Evolutionary conservation across 768 basidiomycete genomes (phyloP).

Genomic region (Mycena indigotica): DNA sequence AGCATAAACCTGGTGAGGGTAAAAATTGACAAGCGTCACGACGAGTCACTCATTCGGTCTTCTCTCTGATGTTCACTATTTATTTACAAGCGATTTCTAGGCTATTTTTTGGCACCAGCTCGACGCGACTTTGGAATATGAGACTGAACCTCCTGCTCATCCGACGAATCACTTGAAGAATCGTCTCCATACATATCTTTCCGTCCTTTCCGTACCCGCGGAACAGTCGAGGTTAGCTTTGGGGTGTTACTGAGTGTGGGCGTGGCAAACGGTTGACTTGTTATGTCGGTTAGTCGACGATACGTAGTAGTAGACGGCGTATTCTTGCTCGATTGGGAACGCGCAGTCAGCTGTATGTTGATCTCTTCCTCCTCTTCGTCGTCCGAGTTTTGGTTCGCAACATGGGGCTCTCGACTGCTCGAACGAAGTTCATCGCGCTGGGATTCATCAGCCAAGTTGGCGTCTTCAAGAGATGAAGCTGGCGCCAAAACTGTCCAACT

Average conservation of each 20-base stretch:
- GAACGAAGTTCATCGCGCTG: constrained; percentile 19
- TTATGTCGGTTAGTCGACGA: constrained; percentile 58
- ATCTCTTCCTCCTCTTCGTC: constrained; percentile 41
- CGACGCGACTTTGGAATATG: constrained; percentile 64
- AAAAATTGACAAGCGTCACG: constrained; percentile 8
- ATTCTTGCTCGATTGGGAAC: neutral
- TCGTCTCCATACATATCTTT: constrained; percentile 44
- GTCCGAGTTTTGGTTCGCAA: constrained; percentile 41
- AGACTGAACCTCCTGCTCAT: constrained; percentile 38
- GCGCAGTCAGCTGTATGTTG: constrained; percentile 23
- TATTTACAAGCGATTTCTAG: neutral
- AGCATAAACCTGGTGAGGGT: constrained; percentile 56
- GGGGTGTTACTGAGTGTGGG: constrained; percentile 27
- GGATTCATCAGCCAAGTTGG: constrained; percentile 1
- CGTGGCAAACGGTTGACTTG: constrained; percentile 40
- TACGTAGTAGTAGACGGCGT: constrained; percentile 31
- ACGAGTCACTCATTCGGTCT: neutral
- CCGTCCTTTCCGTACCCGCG: constrained; percentile 8
- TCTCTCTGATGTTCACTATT: constrained; percentile 25
- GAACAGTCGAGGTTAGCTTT: constrained; percentile 30
- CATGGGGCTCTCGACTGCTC: constrained; percentile 2
- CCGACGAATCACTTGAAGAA: constrained; percentile 40
- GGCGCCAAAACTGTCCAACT: constrained; percentile 20
- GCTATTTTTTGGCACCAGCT: constrained; percentile 43
- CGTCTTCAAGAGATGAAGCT: constrained; percentile 12